Conservation (phyloP, 805 yeast genomes). For the Metschnikowia arizonensis region DNA sequence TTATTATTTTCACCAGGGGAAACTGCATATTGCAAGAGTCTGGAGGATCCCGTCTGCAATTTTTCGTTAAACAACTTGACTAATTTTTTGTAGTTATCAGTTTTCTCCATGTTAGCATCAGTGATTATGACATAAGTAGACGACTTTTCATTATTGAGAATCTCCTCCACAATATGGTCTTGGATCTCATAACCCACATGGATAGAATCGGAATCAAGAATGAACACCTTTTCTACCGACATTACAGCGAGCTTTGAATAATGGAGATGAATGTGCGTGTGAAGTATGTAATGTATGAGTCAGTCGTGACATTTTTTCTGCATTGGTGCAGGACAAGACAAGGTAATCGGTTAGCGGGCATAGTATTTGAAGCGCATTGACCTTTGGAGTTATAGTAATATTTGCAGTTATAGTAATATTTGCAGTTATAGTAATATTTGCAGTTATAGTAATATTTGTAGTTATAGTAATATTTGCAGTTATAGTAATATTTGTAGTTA, state of each 20-base stretch:
- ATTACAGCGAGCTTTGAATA: constrained; percentile 10
- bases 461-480: background rate
- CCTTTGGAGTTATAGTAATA: background rate
- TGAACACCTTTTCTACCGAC: constrained; percentile 54
- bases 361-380: background rate
- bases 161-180: constrained; percentile 66
- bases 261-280: background rate
- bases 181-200: constrained; percentile 86
- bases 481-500: background rate
- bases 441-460: background rate
- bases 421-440: background rate
- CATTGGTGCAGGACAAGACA: constrained; percentile 6
- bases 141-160: constrained; percentile 59
- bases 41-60: constrained; percentile 46
- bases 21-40: constrained; percentile 70
- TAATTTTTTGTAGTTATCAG: constrained; percentile 56
- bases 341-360: background rate
- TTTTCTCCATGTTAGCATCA: constrained; percentile 70
- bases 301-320: constrained; percentile 6
- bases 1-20: constrained; percentile 94
- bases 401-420: background rate
- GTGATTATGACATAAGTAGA: constrained; percentile 92
- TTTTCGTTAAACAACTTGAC: constrained; percentile 38
- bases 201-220: constrained; percentile 77
- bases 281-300: constrained; percentile 5